phyloP scores from a whole-genome alignment of 75 land plant genomes.

The Ceratopteris richardii region DNA sequence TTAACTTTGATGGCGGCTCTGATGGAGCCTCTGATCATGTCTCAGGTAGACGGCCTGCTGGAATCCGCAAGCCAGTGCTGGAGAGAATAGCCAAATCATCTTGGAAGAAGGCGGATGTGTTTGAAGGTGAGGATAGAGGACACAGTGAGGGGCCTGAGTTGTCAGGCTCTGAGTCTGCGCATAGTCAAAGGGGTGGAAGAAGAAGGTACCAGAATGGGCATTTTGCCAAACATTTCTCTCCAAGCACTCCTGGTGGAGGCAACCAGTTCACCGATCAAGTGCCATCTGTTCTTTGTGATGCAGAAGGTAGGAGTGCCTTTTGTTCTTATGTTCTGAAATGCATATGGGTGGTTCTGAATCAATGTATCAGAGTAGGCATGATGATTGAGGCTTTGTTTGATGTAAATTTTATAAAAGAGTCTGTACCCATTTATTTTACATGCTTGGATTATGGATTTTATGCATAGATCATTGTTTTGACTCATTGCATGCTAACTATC shows the following conservation, averaged over 20 bases:
- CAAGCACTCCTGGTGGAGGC: not conserved
- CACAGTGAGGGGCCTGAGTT: too few relatives aligned
- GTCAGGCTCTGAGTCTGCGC: too few relatives aligned
- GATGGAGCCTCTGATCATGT: too few relatives aligned
- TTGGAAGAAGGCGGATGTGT: not conserved
- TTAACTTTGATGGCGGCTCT: not conserved
- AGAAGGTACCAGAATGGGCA: not conserved
- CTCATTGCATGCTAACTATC: too few relatives aligned
- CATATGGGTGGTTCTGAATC: too few relatives aligned
- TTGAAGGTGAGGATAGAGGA: not conserved
- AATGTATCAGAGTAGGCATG: too few relatives aligned
- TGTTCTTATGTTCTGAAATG: too few relatives aligned
- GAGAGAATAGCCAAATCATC: not conserved
- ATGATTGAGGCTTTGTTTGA: not conserved
- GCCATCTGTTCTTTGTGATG: constrained; percentile 1
- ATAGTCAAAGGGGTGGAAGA: not conserved
- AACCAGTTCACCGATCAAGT: not conserved
- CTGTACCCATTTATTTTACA: not conserved
- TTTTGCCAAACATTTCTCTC: not conserved
- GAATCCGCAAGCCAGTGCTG: not conserved
- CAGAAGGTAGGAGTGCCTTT: constrained; percentile 1
- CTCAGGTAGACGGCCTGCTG: too few relatives aligned
- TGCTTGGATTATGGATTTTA: too few relatives aligned
- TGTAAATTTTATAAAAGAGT: not conserved
- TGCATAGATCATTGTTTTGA: not conserved